phyloP scores from a whole-genome alignment of 176 grass and related monocot species.

The Chrysopogon serrulatus region DNA sequence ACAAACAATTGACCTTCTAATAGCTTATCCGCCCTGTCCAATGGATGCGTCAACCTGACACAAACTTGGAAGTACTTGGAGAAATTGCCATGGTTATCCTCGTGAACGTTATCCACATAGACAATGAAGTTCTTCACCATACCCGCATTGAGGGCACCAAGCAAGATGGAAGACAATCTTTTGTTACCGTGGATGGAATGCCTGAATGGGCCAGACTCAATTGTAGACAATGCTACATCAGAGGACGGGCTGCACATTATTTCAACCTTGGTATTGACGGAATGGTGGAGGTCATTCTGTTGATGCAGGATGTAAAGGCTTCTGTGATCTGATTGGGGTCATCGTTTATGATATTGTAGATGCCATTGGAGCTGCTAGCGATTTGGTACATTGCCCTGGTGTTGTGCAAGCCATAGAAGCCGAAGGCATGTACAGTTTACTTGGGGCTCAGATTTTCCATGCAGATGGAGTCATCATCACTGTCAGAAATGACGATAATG shows the following conservation, averaged over 20 bases:
- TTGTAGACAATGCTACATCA: not conserved
- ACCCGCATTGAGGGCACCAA: not conserved
- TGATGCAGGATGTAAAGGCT: not conserved
- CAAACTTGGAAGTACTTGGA: no score
- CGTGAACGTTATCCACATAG: not conserved
- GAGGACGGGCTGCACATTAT: not conserved
- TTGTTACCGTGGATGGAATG: fast-evolving
- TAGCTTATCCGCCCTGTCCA: no score
- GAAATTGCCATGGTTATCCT: not conserved
- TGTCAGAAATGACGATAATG: not conserved
- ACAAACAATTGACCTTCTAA: no score
- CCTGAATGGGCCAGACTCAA: not conserved
- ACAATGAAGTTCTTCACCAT: not conserved
- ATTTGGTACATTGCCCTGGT: not conserved
- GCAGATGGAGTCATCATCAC: not conserved
- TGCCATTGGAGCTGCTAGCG: not conserved
- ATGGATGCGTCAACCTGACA: no score
- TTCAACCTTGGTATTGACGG: not conserved
- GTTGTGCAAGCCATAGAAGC: not conserved
- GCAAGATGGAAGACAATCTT: not conserved
- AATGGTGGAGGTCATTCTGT: not conserved
- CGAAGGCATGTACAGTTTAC: not conserved
- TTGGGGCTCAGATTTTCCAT: not conserved
- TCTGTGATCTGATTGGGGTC: not conserved
- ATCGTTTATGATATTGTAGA: not conserved